phyloP scores from a whole-genome alignment of 2,329 filamentous ascomycete genomes.

The Purpureocillium lavendulum region DNA sequence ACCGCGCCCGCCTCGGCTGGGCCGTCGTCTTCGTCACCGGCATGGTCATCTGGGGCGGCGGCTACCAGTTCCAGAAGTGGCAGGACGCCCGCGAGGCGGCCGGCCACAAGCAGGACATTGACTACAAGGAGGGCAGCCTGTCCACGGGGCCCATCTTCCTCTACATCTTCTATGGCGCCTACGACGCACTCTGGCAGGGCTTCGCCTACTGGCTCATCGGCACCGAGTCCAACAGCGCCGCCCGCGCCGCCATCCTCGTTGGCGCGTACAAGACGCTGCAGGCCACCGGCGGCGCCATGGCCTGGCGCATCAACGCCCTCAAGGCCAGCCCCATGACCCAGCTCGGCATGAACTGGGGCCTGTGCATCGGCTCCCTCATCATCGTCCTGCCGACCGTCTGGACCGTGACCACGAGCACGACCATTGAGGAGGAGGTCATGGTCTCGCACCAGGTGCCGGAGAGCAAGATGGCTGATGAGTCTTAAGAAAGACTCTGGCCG shows the following conservation, averaged over 20 bases:
- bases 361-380: conserved; percentile 33
- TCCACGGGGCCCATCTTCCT: conserved; percentile 58
- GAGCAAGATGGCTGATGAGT: too few relatives aligned
- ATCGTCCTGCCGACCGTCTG: conserved; percentile 32
- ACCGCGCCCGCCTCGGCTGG: conserved; percentile 38
- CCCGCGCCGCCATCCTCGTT: conserved; percentile 32
- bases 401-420: conserved; percentile 23
- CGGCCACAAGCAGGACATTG: conserved; percentile 33
- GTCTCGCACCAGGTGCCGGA: not conserved
- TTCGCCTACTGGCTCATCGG: conserved; percentile 54
- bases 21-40: conserved; percentile 35
- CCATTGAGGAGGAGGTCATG: conserved; percentile 12
- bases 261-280: conserved; percentile 39
- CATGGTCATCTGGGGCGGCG: conserved; percentile 49
- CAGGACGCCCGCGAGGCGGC: conserved; percentile 34
- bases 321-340: conserved; percentile 27
- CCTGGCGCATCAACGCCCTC: conserved; percentile 33
- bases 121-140: conserved; percentile 35
- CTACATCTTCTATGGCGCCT: conserved; percentile 64
- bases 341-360: conserved; percentile 36
- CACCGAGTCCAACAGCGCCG: conserved; percentile 31
- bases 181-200: conserved; percentile 60
- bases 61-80: conserved; percentile 57
- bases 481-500: too few relatives aligned
- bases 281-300: conserved; percentile 33